Evolutionary conservation across 83 land plant genomes (phyloP).

Genomic region (Picea mariana): DNA sequence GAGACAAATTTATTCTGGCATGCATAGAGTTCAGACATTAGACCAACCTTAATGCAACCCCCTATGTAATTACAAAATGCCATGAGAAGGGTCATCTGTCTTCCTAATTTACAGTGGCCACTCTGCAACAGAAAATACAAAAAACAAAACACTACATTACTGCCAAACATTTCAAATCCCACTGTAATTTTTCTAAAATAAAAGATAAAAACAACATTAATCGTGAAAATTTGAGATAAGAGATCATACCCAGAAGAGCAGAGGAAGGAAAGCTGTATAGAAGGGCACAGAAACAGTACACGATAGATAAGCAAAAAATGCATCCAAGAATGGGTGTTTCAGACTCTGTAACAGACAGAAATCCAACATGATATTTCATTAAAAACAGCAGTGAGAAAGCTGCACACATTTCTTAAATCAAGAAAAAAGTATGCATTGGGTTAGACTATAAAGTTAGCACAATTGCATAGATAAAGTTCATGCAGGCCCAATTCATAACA

Average conservation of each 20-base stretch:
- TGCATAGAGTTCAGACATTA: background rate
- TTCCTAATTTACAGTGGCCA: constrained; percentile 85
- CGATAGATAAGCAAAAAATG: constrained; percentile 59
- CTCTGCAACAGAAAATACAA: constrained; percentile 41
- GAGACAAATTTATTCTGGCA: background rate
- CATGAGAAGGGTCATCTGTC: constrained; percentile 94
- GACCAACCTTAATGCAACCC: constrained; percentile 74
- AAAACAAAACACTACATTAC: background rate
- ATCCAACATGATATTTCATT: background rate
- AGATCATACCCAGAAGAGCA: constrained; percentile 81
- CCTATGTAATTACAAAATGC: constrained; percentile 93
- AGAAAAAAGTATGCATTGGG: background rate
- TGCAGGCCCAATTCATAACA: too few relatives aligned
- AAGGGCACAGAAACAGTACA: constrained; percentile 90
- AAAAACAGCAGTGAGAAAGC: background rate
- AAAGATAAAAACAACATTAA: background rate
- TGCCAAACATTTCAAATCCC: constrained; percentile 13
- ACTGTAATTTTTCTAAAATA: too few relatives aligned
- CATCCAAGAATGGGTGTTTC: constrained; percentile 60
- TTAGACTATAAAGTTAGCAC: background rate
- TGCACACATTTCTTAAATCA: background rate
- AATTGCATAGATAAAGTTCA: background rate
- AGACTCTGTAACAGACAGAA: constrained; percentile 50
- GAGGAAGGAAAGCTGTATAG: constrained; percentile 89
- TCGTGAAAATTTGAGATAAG: background rate